Conservation (phyloP, 2,329 filamentous ascomycete genomes). For the Dactylellina cionopaga region DNA sequence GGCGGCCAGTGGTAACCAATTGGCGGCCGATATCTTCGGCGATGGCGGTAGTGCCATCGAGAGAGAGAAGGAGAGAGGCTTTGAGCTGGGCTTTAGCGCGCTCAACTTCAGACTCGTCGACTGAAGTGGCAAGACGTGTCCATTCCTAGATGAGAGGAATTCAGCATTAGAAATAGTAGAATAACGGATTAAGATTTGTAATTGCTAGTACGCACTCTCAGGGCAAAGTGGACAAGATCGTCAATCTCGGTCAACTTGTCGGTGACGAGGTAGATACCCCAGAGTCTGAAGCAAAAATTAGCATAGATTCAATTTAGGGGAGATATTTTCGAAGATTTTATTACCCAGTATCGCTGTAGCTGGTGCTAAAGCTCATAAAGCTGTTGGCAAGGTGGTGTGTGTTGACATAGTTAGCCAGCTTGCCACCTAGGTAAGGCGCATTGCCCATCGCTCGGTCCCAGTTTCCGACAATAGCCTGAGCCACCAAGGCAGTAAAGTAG, state of each 20-base stretch:
- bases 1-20: constrained; percentile 94
- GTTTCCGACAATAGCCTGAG: constrained; percentile 98
- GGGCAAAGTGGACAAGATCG: constrained; percentile 96
- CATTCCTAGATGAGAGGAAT: constrained; percentile 78
- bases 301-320: background rate
- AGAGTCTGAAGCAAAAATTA: constrained; percentile 73
- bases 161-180: background rate
- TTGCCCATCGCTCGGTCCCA: constrained; percentile 99
- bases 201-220: constrained; percentile 66
- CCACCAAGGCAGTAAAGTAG: constrained; percentile 97
- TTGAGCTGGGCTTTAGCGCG: constrained; percentile 99
- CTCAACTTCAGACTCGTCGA: constrained; percentile 90
- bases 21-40: constrained; percentile 99
- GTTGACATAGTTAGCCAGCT: constrained; percentile 93
- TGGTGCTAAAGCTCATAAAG: constrained; percentile 99
- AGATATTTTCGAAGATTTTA: constrained; percentile 61
- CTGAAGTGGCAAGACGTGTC: constrained; percentile 90
- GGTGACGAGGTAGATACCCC: constrained; percentile 98
- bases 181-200: background rate
- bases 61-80: constrained; percentile 94
- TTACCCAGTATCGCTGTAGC: constrained; percentile 99
- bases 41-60: constrained; percentile 95
- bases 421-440: constrained; percentile 96
- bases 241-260: constrained; percentile 88
- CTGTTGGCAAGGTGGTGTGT: constrained; percentile 96